Evolutionary conservation across 2,329 filamentous ascomycete genomes (phyloP), one percentile per base, ranked within the genome.

Genomic region (Verticillium isaacii): DNA sequence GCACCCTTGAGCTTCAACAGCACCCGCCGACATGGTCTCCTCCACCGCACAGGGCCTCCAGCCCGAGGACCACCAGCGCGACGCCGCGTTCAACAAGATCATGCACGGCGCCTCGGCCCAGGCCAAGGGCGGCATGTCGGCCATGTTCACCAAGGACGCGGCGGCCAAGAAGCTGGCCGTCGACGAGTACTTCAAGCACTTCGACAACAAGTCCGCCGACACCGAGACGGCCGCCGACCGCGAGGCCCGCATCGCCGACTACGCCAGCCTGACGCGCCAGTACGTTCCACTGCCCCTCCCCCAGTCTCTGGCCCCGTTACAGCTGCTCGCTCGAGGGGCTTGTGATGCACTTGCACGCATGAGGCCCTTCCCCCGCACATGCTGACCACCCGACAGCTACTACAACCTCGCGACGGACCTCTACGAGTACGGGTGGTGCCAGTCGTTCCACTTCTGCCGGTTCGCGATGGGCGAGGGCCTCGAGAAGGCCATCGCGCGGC

Each of bases 391-490:
- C 29, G 1, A 61, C 68, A 93, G 90, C 76, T 97, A 97, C 84
- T 97, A 97, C 82, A 96, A 97, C 79, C 86, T 97, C 57, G 93
- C 92, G n/a, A 97, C 93, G 68, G 93, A 97, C 73, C 78, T 97
- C 58, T 97, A 97, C 82, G 95, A 98, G 82, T 95, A 97, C 70
- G 95, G 93, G 70, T 99, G 95, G 93, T 92, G 92, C 65, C 89
- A 93, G 72, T 94, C 89, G 58, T 99, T 99, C 85, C 94, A 99
- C 80, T 98, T 99, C 85, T 96, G 92, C 80, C 92, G 94, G 66
- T 97, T 94, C 78, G 90, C 92, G 61, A 81, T 88, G 68, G 90
- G 90, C 73, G 95, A 99, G 80, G 82, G 87, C 59, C 98, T 98
- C 81, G 82, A 87, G 77, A 91, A 96, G 78, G 93, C 93, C 65